Evolutionary conservation across 176 grass and related monocot species (phyloP).

Genomic region (Eleusine indica): DNA sequence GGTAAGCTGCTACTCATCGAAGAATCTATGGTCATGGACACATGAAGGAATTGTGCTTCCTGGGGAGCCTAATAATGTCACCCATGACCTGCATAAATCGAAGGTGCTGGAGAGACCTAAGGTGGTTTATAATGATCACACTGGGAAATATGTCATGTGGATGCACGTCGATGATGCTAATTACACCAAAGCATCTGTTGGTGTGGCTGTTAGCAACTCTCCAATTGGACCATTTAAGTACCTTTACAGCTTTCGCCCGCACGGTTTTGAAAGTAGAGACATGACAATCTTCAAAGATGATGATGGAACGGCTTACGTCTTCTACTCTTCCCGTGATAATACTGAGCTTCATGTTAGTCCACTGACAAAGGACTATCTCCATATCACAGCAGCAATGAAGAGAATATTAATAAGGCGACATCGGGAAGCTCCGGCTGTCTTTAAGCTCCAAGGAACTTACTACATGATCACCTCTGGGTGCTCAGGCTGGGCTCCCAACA

Average conservation of each 20-base stretch:
- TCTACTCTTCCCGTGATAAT: conserved; percentile 78
- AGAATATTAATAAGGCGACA: conserved; percentile 64
- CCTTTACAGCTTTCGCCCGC: conserved; percentile 79
- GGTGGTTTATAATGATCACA: conserved; percentile 80
- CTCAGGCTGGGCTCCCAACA: conserved; percentile 86
- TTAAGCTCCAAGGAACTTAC: conserved; percentile 75
- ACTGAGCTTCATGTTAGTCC: conserved; percentile 81
- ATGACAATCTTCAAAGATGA: conserved; percentile 96
- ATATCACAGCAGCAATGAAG: conserved; percentile 55
- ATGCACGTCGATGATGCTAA: conserved; percentile 89
- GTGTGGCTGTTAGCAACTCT: conserved; percentile 67
- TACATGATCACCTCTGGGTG: conserved; percentile 96
- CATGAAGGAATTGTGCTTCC: conserved; percentile 81
- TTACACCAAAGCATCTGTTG: conserved; percentile 86
- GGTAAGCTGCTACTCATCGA: conserved; percentile 88
- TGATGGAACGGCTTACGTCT: conserved; percentile 68
- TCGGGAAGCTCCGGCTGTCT: conserved; percentile 83
- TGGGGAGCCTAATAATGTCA: conserved; percentile 59
- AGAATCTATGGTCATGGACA: conserved; percentile 82
- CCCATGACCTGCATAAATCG: conserved; percentile 75
- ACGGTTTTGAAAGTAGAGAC: conserved; percentile 82
- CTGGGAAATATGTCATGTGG: conserved; percentile 87
- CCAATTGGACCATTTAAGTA: conserved; percentile 79
- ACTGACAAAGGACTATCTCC: conserved; percentile 71
- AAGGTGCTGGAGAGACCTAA: conserved; percentile 96